Conservation (phyloP, 306 rosid genomes). For the Morella rubra region DNA sequence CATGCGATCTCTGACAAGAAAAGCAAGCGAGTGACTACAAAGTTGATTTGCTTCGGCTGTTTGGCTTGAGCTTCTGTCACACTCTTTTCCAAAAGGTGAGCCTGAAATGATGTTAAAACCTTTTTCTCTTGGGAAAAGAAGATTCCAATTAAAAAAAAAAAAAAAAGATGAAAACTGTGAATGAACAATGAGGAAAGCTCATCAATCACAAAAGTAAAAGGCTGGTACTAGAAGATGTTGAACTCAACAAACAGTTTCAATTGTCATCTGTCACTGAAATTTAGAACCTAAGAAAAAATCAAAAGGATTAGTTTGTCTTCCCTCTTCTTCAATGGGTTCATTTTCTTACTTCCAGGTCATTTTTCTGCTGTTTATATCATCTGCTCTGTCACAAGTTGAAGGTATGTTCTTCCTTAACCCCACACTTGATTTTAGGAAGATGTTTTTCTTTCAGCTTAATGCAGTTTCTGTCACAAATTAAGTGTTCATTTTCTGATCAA, state of each 20-base stretch:
- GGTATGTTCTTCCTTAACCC: slow-evolving; percentile 48
- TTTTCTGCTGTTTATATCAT: slow-evolving; percentile 42
- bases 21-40: slow-evolving; percentile 14
- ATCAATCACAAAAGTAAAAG: slow-evolving; percentile 38
- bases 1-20: slow-evolving; percentile 1
- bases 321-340: slow-evolving; percentile 54
- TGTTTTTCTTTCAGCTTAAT: slow-evolving; percentile 16
- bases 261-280: slow-evolving; percentile 26
- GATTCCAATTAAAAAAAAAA: slow-evolving; percentile 49
- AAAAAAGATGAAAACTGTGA: slow-evolving; percentile 48
- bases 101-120: slow-evolving; percentile 22
- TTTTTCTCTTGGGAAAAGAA: slow-evolving; percentile 39
- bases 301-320: slow-evolving; percentile 37
- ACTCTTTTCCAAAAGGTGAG: slow-evolving; percentile 16
- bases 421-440: background rate
- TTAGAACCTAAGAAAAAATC: background rate
- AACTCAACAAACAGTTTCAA: slow-evolving; percentile 34
- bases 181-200: slow-evolving; percentile 48
- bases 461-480: background rate
- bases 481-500: background rate
- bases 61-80: slow-evolving; percentile 24
- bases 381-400: slow-evolving; percentile 61
- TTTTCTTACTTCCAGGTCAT: slow-evolving; percentile 36
- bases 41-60: slow-evolving; percentile 16
- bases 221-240: slow-evolving; percentile 35